A percentile compares a stretch with the other conserved stretches of the same genome.
Evolutionary conservation across 768 basidiomycete species (phyloP).

Genomic region (Amanita phalloides): DNA sequence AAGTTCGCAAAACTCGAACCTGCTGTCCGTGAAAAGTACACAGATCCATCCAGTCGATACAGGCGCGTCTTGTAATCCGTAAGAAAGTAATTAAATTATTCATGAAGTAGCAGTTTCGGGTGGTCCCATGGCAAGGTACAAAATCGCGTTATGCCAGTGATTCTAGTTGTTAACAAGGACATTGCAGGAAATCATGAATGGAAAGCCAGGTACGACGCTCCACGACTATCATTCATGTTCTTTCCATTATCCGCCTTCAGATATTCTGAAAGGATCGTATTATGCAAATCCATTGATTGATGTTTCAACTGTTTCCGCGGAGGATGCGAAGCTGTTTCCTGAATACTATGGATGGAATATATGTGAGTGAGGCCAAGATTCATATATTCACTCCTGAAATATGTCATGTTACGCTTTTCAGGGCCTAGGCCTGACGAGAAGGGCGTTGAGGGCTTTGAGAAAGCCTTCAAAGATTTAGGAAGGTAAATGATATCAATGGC

Average conservation of each 20-base stretch:
- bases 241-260: conserved; percentile 20
- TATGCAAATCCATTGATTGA: conserved; percentile 85
- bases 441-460: conserved; percentile 67
- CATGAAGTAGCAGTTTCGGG: conserved; percentile 56
- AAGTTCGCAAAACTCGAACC: conserved; percentile 67
- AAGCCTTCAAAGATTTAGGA: conserved; percentile 82
- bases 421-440: conserved; percentile 55
- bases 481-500: conserved; percentile 24
- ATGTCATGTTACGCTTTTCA: conserved; percentile 13
- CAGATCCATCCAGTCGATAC: conserved; percentile 62
- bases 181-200: conserved; percentile 88
- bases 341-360: conserved; percentile 88
- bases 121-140: conserved; percentile 92
- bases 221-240: not conserved
- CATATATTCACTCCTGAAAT: not conserved
- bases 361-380: conserved; percentile 36
- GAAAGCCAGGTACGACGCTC: conserved; percentile 51
- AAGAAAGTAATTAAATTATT: not conserved
- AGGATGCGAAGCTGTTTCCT: conserved; percentile 46
- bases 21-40: conserved; percentile 56
- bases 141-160: not conserved
- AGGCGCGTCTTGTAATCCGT: conserved; percentile 36
- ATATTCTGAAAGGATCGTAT: conserved; percentile 85
- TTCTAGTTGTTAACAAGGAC: not conserved
- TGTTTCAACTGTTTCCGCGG: conserved; percentile 44